Conservation (phyloP, 2,329 filamentous ascomycete species). For the Ophiobolus disseminans region DNA sequence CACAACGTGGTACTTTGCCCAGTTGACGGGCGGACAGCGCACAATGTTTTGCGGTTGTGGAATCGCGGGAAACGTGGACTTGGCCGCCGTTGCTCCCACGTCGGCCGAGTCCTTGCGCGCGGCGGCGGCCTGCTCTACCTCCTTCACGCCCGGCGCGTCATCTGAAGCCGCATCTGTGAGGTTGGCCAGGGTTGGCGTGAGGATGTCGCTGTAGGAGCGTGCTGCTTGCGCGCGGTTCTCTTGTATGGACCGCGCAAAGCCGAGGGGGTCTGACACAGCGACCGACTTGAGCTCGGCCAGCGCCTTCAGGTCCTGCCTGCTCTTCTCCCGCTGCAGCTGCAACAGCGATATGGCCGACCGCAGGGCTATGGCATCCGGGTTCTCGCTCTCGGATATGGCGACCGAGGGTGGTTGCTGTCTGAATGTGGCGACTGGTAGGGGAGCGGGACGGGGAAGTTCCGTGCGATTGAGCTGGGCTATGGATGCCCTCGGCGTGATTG, state of each 20-base stretch:
- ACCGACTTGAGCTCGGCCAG: constrained; percentile 73
- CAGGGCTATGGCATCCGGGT: constrained; percentile 87
- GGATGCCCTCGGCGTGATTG: constrained; percentile 49
- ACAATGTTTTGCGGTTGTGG: constrained; percentile 83
- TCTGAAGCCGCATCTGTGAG: constrained; percentile 39
- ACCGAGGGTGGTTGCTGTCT: constrained; percentile 53
- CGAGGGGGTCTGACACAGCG: constrained; percentile 73
- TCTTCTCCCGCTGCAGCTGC: constrained; percentile 83
- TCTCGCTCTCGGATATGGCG: constrained; percentile 61
- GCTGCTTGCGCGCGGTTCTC: constrained; percentile 60
- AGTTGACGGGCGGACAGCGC: constrained; percentile 88
- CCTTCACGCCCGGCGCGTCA: constrained; percentile 27
- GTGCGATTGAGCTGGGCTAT: constrained; percentile 41
- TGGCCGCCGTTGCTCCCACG: constrained; percentile 17
- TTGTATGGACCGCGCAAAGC: constrained; percentile 72
- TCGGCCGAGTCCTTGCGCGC: constrained; percentile 39
- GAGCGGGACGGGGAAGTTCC: constrained; percentile 33
- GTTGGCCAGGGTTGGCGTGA: constrained; percentile 47
- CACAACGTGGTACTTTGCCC: constrained; percentile 91
- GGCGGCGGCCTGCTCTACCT: constrained; percentile 17
- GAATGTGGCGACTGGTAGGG: constrained; percentile 45
- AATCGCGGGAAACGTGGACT: constrained; percentile 65
- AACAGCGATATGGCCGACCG: constrained; percentile 85
- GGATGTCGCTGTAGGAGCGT: constrained; percentile 39
- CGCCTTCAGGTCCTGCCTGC: constrained; percentile 74